Base-by-base conservation (phyloP, 331 rosid species). In the Telfairia occidentalis region DNA sequence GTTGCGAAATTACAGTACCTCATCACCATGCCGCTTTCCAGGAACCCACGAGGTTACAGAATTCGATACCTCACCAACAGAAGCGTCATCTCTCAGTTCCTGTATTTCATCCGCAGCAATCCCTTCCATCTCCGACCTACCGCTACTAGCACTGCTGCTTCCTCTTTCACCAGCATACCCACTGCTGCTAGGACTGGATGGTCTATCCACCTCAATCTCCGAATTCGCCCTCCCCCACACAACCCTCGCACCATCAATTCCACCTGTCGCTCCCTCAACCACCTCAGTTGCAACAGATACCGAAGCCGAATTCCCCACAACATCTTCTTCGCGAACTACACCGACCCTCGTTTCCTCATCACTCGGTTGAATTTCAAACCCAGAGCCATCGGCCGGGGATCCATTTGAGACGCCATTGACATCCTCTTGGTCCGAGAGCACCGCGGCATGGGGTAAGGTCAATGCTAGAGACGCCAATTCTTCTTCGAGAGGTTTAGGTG, bases 101-200 rank as follows among this genome's bases (percentile, higher is more conserved):
- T 84, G 81, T 53, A 89, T 87, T 81, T 85, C 90, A 30, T 78
- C 81, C 7, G 71, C 84, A 46, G 65, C 80, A 71, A 80, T 38
- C 73, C 85, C 90, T 8, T 85, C 88, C n/a, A 82, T 82, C 35
- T 78, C 80, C 1, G 92, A 88, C n/a, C 77, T 92, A 4, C 82
- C 84, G 12, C 87, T 88, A 45, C 85, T 84, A 50, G 82, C 89
- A 70, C 84, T 77, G 76, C 81, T 84, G 74, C 90, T 91, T 55
- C 96, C 97, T 40, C 93, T 86, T 77, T 87, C 98, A 4, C 93
- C 96, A 6, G 90, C 93, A 80, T 94, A 94, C 18, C 97, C 98
- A 75, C 97, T 91, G 67, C 98, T 92, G 77, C 90, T 87, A 11
- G 96, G 92, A 79, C 89, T 90, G 26, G 88, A 70, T 12, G 85